Conservation (phyloP, 2,329 filamentous ascomycete genomes). For the Penicillium sp. region DNA sequence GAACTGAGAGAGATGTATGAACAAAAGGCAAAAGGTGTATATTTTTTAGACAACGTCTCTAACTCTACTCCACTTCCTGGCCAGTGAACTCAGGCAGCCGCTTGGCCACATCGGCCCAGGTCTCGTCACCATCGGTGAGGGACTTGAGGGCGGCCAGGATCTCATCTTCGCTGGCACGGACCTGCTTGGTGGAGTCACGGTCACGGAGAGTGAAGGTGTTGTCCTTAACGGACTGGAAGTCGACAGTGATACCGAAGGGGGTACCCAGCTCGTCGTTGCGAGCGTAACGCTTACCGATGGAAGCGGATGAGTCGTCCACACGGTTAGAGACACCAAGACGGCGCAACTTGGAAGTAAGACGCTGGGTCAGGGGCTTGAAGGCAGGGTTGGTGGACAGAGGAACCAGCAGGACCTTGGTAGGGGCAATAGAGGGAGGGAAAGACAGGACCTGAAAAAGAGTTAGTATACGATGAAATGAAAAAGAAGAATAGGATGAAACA, state of each 20-base stretch:
- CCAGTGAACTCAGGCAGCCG: slow-evolving; percentile 83
- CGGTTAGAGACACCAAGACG: slow-evolving; percentile 76
- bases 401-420: slow-evolving; percentile 90
- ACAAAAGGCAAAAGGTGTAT: slow-evolving; percentile 17
- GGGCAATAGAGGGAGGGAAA: slow-evolving; percentile 77
- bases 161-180: slow-evolving; percentile 77
- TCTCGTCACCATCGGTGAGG: slow-evolving; percentile 63
- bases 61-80: slow-evolving; percentile 58
- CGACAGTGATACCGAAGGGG: slow-evolving; percentile 87
- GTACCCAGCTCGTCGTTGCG: slow-evolving; percentile 96
- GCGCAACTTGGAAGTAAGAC: slow-evolving; percentile 74
- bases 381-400: slow-evolving; percentile 79
- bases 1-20: background rate
- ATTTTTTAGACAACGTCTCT: slow-evolving; percentile 10
- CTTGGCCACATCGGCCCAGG: slow-evolving; percentile 69
- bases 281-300: slow-evolving; percentile 91
- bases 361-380: slow-evolving; percentile 75
- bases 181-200: slow-evolving; percentile 86
- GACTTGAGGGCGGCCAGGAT: slow-evolving; percentile 73
- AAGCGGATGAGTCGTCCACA: slow-evolving; percentile 85
- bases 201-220: slow-evolving; percentile 84
- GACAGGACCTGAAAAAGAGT: slow-evolving; percentile 61
- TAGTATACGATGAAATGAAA: background rate
- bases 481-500: slow-evolving; percentile 41
- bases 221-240: slow-evolving; percentile 93